Evolutionary conservation across 1,284 basidiomycete genomes (phyloP), one percentile per base, ranked within the genome.

Genomic region (Laetiporus sulphureus): DNA sequence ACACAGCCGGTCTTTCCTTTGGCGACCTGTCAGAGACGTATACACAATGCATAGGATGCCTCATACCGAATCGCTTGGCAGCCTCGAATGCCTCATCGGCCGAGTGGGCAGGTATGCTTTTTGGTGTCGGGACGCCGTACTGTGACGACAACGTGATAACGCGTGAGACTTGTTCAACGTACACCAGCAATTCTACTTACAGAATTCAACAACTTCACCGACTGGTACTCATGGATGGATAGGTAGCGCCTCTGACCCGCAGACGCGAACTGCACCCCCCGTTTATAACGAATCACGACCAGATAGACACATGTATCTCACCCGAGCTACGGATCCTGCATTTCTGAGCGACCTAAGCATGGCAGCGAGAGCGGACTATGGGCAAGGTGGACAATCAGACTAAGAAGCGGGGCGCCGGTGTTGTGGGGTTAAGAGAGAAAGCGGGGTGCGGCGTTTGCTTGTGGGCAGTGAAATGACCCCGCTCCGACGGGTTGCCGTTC

Each of bases 221-320:
- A 96, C 64, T 98, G 92, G 71, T 98, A 92, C 72, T 99, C 95
- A 71, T 99, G 95, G 60, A 99, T 95, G 36, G 92, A 96, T 58
- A 99, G 80, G 68, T 86, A 89, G 56, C 95, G 90, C 71, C 76
- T 90, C 77, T 95, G 92, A 62, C 81, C 76, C 57, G 77, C 77
- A 76, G 77, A 79, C 56, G 68, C 73, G 63, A 69, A 66, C 82
- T 85, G 48, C 25, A 37, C 45, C 13, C 30, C 2, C 20, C 7
- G 23, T 32, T 41, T 30, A 38, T 27, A 22, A 38, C 21, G 30
- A 35, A 27, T 16, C 13, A 24, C 16, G 42, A 24, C 27, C 29
- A 13, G 5, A 19, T 18, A 39, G 37, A 13, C 11, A 27, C 16
- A 4, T 11, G 11, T 30, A 11, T 68, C 79, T 46, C 67, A 78